Evolutionary conservation across 163 green algal species (phyloP).

Genomic region (Picocystis sp.): DNA sequence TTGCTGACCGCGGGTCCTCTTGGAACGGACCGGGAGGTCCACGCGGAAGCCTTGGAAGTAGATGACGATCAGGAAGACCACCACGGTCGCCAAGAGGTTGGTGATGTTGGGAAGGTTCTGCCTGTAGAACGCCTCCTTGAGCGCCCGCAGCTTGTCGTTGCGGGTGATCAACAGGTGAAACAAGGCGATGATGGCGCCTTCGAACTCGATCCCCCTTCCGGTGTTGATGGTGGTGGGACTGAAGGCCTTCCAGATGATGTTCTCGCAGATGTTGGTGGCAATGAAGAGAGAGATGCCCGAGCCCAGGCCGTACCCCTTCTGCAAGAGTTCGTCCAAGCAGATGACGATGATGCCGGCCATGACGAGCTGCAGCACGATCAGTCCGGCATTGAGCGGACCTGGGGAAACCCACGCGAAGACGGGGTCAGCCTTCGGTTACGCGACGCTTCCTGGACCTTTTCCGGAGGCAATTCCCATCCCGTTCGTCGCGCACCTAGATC

Average conservation of each 20-base stretch:
- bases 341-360: constrained; percentile 95
- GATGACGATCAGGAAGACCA: constrained; percentile 95
- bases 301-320: constrained; percentile 89
- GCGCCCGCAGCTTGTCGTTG: constrained; percentile 76
- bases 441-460: too few relatives aligned
- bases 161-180: constrained; percentile 92
- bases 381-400: background rate
- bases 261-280: constrained; percentile 98
- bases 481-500: constrained; percentile 54
- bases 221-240: constrained; percentile 66
- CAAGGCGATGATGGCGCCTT: constrained; percentile 91
- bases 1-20: constrained; percentile 62
- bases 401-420: background rate
- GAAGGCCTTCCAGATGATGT: constrained; percentile 96
- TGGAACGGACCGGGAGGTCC: constrained; percentile 89
- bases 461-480: too few relatives aligned
- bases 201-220: constrained; percentile 83
- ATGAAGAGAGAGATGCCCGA: constrained; percentile 99
- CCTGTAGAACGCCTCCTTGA: constrained; percentile 98
- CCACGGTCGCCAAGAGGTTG: constrained; percentile 86
- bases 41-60: constrained; percentile 99
- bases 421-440: too few relatives aligned
- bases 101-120: constrained; percentile 92
- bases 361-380: constrained; percentile 69
- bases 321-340: constrained; percentile 93